Percentiles rank a stretch among this genome's conserved stretches.
Evolutionary conservation across 495 filamentous ascomycete species (phyloP).

Genomic region (Xylaria sp.): DNA sequence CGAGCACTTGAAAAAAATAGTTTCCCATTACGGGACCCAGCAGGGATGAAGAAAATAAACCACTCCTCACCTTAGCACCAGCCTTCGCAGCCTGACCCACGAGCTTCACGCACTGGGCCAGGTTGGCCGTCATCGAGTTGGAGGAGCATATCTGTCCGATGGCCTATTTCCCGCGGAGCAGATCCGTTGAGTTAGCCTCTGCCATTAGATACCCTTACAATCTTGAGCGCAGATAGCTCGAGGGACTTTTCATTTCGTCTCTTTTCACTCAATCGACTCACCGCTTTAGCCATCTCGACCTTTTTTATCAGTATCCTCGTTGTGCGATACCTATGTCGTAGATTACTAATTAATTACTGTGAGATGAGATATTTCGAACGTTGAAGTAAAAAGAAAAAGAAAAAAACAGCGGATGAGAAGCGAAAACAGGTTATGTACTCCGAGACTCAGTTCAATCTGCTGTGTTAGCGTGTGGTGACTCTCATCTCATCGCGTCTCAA

Average conservation of each 20-base stretch:
- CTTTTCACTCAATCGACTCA: neutral
- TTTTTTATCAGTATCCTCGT: neutral
- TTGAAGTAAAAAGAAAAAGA: no score
- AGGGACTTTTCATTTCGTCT: neutral
- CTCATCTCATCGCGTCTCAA: neutral
- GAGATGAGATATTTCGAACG: no score
- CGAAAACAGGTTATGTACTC: no score
- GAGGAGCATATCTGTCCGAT: slow-evolving; percentile 89
- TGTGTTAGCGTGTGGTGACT: no score
- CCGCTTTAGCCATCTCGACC: slow-evolving; percentile 21
- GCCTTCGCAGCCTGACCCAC: slow-evolving; percentile 74
- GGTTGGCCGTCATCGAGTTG: slow-evolving; percentile 77
- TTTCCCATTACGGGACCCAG: no score
- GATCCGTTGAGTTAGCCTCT: neutral
- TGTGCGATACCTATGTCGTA: neutral
- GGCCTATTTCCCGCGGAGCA: slow-evolving; percentile 58
- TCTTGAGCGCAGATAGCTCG: neutral
- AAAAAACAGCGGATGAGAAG: no score
- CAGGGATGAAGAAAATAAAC: no score
- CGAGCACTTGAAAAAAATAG: no score
- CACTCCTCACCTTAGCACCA: slow-evolving; percentile 71
- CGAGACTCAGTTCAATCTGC: no score
- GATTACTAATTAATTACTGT: no score
- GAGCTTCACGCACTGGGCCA: slow-evolving; percentile 73
- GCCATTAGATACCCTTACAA: neutral